These are phyloP conservation scores for Cladosporium halotolerans DNA, from an alignment of 2,329 filamentous ascomycete species.

Conservation along the genomic window DNA sequence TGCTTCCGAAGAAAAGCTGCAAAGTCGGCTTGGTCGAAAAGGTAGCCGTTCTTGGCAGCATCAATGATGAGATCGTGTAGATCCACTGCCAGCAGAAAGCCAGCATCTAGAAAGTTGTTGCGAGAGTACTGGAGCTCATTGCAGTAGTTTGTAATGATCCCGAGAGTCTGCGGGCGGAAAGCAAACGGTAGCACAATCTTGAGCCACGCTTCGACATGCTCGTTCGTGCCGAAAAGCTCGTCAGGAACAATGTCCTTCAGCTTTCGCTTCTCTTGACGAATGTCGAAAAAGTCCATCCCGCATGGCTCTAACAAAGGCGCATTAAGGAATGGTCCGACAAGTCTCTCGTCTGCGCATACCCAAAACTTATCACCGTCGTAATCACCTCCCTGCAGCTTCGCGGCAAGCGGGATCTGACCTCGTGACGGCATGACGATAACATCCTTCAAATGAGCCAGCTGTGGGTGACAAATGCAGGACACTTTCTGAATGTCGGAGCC, in stretches of 20 bases:
- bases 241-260: constrained; percentile 41
- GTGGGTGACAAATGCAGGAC: constrained; percentile 45
- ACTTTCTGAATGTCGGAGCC: constrained; percentile 65
- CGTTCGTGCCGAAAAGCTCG: constrained; percentile 8
- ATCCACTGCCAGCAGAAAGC: constrained; percentile 25
- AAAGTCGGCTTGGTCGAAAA: constrained; percentile 42
- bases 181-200: constrained; percentile 52
- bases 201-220: constrained; percentile 44
- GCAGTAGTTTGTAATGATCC: constrained; percentile 58
- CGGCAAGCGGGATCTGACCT: constrained; percentile 58
- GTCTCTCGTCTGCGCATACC: constrained; percentile 64
- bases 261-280: constrained; percentile 44
- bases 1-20: constrained; percentile 46
- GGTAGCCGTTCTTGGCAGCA: constrained; percentile 42
- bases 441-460: constrained; percentile 64
- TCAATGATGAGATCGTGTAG: constrained; percentile 44
- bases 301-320: constrained; percentile 42
- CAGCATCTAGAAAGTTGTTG: constrained; percentile 18
- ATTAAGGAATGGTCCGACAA: constrained; percentile 63
- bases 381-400: constrained; percentile 69
- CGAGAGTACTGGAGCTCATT: constrained; percentile 54
- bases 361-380: constrained; percentile 74
- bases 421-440: constrained; percentile 69
- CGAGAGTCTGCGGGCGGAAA: constrained; percentile 48
- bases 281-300: constrained; percentile 43